A percentile compares a stretch with the other conserved stretches of the same genome.
phyloP scores from a whole-genome alignment of 78 protist species.

The Dictyostelium firmibasis region DNA sequence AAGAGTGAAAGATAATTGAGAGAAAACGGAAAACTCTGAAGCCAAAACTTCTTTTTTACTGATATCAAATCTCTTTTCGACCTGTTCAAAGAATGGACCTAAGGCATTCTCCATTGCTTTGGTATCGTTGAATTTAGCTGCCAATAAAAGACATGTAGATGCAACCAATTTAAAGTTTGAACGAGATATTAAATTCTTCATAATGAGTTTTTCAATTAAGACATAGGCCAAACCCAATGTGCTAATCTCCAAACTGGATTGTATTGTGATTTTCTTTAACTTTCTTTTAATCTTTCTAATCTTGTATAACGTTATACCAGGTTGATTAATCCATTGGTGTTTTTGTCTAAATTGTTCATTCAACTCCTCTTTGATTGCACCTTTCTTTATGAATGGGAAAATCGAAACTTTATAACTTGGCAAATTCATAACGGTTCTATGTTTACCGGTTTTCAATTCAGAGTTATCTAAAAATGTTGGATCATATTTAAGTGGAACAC shows the following conservation, averaged over 20 bases:
- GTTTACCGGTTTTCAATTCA: conserved; percentile 68
- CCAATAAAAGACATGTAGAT: conserved; percentile 34
- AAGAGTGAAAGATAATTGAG: conserved; percentile 55
- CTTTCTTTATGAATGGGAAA: conserved; percentile 56
- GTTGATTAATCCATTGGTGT: conserved; percentile 49
- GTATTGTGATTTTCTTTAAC: conserved; percentile 29
- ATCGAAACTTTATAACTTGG: conserved; percentile 39
- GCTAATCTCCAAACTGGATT: conserved; percentile 18
- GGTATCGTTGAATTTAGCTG: conserved; percentile 57
- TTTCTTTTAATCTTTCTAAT: conserved; percentile 57
- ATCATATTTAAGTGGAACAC: conserved; percentile 41
- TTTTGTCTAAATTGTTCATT: conserved; percentile 70
- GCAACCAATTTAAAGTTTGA: conserved; percentile 21
- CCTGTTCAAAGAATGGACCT: background rate
- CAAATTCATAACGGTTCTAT: conserved; percentile 64
- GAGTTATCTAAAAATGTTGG: conserved; percentile 60
- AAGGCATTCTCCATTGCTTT: conserved; percentile 22
- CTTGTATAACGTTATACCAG: conserved; percentile 55
- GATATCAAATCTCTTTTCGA: conserved; percentile 62
- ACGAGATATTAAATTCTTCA: conserved; percentile 15
- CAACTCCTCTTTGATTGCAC: conserved; percentile 70
- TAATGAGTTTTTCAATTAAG: conserved; percentile 20
- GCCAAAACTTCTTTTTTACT: conserved; percentile 48
- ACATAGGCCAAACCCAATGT: conserved; percentile 50
- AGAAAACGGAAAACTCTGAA: conserved; percentile 21